Base-by-base conservation (phyloP, 345 rosid species). In the Rhizophora apiculata region DNA sequence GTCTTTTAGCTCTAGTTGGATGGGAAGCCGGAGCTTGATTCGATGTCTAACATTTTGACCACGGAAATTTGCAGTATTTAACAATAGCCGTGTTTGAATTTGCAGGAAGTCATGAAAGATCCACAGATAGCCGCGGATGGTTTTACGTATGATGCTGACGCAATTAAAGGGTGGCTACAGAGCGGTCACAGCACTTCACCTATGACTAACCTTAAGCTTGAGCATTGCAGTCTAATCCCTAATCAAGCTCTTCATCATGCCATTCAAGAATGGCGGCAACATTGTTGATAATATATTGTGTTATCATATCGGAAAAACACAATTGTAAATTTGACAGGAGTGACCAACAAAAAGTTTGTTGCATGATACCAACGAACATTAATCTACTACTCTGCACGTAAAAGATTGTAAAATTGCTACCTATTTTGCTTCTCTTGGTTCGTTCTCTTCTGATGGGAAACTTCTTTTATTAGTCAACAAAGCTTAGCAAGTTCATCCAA, bases 51-150 rank as follows among this genome's bases (percentile, higher is more conserved):
- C 48, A 10, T 39, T 2, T 39, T 39, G 48, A 39, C 16, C 48
- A 11, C 4, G 16, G 13, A 39, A 11, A 39, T 10, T 39, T 39
- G 48, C 48, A 39, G 48, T 39, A 2, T 9, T 10, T 39, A 39
- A 43, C 18, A 43, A 15, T 13, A 0, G 49, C 49, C 15, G 49
- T 13, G 49, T 3, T 43, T 2, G 49, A 55, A 70, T 74, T 67
- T 82, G 70, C 85, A 87, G 95, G 91, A 89, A 63, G 83, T 89
- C 51, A 89, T 93, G 98, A 77, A 84, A 73, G 96, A 93, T 81
- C 98, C 97, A 2, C 79, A 80, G 52, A 89, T 91, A 78, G 94
- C 98, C 15, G 92, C 97, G 4, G 97, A 93, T 58, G 98, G 98
- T 1, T 91, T 86, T 71, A 93, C 98, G 0, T 93, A 91, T 21